Base-by-base conservation (phyloP, 1,139 yeast genomes). In the Suhomyces coccinellae region DNA sequence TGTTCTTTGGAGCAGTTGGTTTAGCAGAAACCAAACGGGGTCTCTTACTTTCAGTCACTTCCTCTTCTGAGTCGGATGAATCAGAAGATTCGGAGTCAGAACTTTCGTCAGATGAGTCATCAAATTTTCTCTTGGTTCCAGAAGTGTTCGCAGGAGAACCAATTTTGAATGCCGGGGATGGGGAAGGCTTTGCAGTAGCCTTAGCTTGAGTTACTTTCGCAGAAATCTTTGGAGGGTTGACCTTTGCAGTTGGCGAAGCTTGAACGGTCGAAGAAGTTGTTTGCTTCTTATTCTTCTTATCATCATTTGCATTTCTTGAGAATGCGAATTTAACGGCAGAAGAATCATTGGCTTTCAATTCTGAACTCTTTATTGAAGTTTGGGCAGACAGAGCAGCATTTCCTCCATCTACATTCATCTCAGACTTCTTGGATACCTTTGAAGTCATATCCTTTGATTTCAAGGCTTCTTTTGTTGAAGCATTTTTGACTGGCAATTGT, bases 41-140 rank as follows among this genome's bases (percentile, higher is more conserved):
- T 29, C 40, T 53, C 37, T 53, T 53, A 6, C 30, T 35, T 15
- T 39, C 46, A 11, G 34, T 41, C 1, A 42, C 33, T 29, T 54
- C 58, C 1, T 44, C 38, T 8, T 52, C 57, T n/a, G 57, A 53
- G 26, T 53, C 58, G 7, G 55, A 52, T 2, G 54, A 51, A 37
- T 41, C 42, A n/a, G 45, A 51, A 28, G 39, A 40, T n/a, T 44
- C 44, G 14, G 44, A 43, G 11, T 42, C 49, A 32, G 43, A 36
- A 4, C 39, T 44, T 13, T 49, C 52, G n/a, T 43, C 52, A n/a
- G 50, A 48, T 1, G 51, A 46, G 6, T 48, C 52, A 28, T 46
- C 48, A 32, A 52, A 48, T 35, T 39, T 47, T 33, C 54, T 45
- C 38, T 51, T 53, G 8, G 30, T 20, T 11, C 33, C 33, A 20